Conservation (phyloP, 768 basidiomycete species). For the Gymnopilus dilepis region DNA sequence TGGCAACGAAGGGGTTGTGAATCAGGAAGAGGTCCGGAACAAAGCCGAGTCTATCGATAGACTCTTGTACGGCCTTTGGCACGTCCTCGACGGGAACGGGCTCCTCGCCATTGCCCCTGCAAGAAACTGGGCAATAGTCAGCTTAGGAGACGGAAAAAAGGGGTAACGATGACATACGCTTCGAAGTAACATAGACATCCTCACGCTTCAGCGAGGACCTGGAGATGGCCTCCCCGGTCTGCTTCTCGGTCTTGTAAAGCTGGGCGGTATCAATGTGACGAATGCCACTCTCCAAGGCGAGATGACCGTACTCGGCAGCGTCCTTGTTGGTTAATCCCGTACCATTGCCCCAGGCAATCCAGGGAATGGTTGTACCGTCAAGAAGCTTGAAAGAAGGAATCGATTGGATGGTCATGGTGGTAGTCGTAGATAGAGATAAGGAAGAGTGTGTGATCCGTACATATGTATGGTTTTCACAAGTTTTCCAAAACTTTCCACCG, state of each 20-base stretch:
- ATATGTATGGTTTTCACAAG: background rate
- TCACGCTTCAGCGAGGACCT: constrained; percentile 39
- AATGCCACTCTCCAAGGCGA: constrained; percentile 46
- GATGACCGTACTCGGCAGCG: constrained; percentile 33
- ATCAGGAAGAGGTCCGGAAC: constrained; percentile 61
- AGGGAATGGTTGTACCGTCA: constrained; percentile 45
- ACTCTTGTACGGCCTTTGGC: constrained; percentile 45
- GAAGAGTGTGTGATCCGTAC: too few species aligned
- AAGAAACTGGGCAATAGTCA: constrained; percentile 13
- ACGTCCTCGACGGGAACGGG: constrained; percentile 39
- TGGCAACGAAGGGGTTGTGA: constrained; percentile 44
- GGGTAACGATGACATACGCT: constrained; percentile 28
- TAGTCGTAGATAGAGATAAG: background rate
- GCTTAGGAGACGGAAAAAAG: background rate
- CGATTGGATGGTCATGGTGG: constrained; percentile 19
- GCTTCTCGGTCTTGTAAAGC: constrained; percentile 49
- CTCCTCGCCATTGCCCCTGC: constrained; percentile 18
- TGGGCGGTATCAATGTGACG: constrained; percentile 60
- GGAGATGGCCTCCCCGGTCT: constrained; percentile 44
- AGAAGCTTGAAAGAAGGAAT: constrained; percentile 29
- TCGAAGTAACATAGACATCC: constrained; percentile 56
- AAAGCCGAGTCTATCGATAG: constrained; percentile 50
- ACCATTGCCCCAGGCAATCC: constrained; percentile 58
- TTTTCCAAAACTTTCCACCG: constrained; percentile 3
- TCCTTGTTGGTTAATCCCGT: constrained; percentile 39